Evolutionary conservation across 192 early-diverging fungal genomes (phyloP), one percentile per base, ranked within the genome.

Genomic region (Mortierella claussenii): DNA sequence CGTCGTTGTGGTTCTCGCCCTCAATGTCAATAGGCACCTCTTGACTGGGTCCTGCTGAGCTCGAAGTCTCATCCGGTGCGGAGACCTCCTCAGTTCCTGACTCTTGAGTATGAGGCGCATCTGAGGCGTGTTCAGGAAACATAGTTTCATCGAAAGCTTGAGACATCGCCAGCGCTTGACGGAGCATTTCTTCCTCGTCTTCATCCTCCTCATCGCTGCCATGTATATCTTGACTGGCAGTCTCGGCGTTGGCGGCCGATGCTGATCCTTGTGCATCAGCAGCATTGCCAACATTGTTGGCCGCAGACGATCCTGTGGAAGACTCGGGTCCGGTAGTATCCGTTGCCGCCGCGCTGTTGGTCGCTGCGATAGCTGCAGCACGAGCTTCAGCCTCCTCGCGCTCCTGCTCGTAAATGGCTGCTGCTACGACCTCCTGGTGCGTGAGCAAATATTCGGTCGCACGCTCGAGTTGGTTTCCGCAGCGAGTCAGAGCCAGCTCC

Each of bases 361-460:
- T 31, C 4, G 81, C 57, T 36, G 82, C 87, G 76, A 88, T 69
- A 8, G 60, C 80, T 3, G 74, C 81, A 1, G 71, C 81, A 30
- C 73, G 45, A 34, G 76, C 75, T 9, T 79, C 79, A 42, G 69
- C 71, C 3, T 74, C 65, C 33, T 85, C 71, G 23, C 60, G 44
- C 45, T 70, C 71, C 32, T 75, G 55, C 17, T 85, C 59, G 13
- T 82, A 65, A 40, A 80, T 44, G 1, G 85, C 67, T 10, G 60
- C 61, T 26, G 76, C 68, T 32, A 75, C 68, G 28, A 89, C 75
- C 53, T 89, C 81, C 2, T 89, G 91, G 60, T 95, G 87, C 12
- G 85, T 89, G 6, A 97, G 67, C 27, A 98, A 69, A 54, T 95
- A 95, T 30, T 98, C 94, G 1, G 93, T 89, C 0, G 97, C 97